Conservation (phyloP, 805 yeast species). For the Nakazawaea populi region DNA sequence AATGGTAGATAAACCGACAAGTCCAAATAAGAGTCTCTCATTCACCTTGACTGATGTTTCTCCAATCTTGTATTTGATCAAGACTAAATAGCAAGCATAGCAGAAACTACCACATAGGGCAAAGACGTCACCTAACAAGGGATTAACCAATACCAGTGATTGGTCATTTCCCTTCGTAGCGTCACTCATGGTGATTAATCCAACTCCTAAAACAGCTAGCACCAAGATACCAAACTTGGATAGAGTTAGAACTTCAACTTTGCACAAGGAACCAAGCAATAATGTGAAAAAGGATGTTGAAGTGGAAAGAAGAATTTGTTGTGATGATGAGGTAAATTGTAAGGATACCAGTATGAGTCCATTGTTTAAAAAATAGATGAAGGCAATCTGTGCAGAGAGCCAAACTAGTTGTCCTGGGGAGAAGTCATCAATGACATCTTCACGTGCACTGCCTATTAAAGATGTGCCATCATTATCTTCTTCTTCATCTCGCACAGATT, state of each 20-base stretch:
- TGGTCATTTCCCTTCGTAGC: background rate
- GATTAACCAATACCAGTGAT: conserved; percentile 18
- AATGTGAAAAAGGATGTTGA: conserved; percentile 47
- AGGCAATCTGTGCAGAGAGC: conserved; percentile 33
- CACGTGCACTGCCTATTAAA: too few species aligned
- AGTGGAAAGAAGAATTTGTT: conserved; percentile 44
- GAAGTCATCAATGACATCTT: conserved; percentile 8
- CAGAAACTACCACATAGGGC: conserved; percentile 40
- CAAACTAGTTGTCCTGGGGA: conserved; percentile 24
- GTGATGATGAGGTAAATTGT: conserved; percentile 46
- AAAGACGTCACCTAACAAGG: conserved; percentile 37
- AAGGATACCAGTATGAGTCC: conserved; percentile 34
- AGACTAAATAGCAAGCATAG: conserved; percentile 38
- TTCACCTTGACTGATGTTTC: conserved; percentile 35
- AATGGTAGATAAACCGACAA: conserved; percentile 37
- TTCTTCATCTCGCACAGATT: background rate
- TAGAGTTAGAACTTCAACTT: conserved; percentile 35
- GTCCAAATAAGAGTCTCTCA: conserved; percentile 41
- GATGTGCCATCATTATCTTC: background rate
- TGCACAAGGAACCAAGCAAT: conserved; percentile 32
- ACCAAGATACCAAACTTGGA: conserved; percentile 37
- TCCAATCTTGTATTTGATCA: conserved; percentile 40
- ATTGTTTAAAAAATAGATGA: conserved; percentile 37
- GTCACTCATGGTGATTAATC: conserved; percentile 34
- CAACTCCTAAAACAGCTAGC: conserved; percentile 41